Percentiles rank a stretch among this genome's conserved stretches.
Evolutionary conservation across 2,329 filamentous ascomycete genomes (phyloP).

Genomic region (Exophiala bonariae): DNA sequence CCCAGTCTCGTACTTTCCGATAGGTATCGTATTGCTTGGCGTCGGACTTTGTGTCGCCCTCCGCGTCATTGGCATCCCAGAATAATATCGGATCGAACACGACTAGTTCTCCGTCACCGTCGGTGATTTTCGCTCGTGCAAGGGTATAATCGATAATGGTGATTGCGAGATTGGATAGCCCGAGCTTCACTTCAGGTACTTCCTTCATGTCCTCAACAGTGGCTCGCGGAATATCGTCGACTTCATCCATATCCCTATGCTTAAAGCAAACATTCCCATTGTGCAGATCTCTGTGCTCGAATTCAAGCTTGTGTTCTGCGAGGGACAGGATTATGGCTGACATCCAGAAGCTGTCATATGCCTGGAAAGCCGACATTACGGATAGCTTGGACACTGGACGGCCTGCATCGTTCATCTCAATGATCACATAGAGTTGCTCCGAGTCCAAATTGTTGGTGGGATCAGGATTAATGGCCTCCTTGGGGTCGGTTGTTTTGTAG

Average conservation of each 20-base stretch:
- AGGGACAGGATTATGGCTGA: slow-evolving; percentile 62
- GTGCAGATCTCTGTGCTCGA: slow-evolving; percentile 68
- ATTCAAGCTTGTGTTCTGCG: slow-evolving; percentile 59
- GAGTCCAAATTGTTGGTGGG: slow-evolving; percentile 52
- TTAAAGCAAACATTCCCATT: slow-evolving; percentile 66
- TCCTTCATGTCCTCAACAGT: slow-evolving; percentile 32
- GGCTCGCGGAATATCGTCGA: slow-evolving; percentile 33
- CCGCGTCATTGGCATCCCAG: slow-evolving; percentile 12
- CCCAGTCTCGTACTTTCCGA: slow-evolving; percentile 17
- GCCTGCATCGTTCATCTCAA: slow-evolving; percentile 68
- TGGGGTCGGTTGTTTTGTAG: slow-evolving; percentile 43
- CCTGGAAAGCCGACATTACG: slow-evolving; percentile 44
- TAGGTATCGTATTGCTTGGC: slow-evolving; percentile 17
- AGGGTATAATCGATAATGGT: slow-evolving; percentile 70
- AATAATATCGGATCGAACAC: slow-evolving; percentile 19
- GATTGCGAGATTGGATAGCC: slow-evolving; percentile 57
- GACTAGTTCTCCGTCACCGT: slow-evolving; percentile 6
- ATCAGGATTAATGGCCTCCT: slow-evolving; percentile 55
- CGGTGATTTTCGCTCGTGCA: slow-evolving; percentile 56
- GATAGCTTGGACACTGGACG: slow-evolving; percentile 53
- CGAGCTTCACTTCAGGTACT: slow-evolving; percentile 41
- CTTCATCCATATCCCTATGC: slow-evolving; percentile 37
- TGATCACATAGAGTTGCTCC: slow-evolving; percentile 61
- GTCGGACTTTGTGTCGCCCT: slow-evolving; percentile 14
- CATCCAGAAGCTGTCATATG: slow-evolving; percentile 68